phyloP scores from a whole-genome alignment of 202 grass and related monocot genomes.

The Hordeum pubiflorum region DNA sequence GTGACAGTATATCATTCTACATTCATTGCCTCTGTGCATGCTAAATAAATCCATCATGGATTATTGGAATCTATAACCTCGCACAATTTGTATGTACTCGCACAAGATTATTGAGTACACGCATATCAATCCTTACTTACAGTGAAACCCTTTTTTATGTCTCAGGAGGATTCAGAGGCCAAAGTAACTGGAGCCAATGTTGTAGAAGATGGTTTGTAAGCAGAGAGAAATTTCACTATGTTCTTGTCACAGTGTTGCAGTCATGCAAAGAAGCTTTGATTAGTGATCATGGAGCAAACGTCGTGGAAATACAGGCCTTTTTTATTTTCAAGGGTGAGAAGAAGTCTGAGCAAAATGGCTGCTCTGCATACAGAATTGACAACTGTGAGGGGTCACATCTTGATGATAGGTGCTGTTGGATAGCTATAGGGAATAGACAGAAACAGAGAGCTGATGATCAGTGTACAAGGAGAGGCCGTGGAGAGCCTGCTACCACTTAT shows the following conservation, averaged over 20 bases:
- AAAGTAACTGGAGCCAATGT: constrained; percentile 36
- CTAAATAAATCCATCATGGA: not conserved
- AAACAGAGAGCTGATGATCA: constrained; percentile 72
- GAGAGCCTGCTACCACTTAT: constrained; percentile 51
- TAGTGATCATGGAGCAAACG: constrained; percentile 40
- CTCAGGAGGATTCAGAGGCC: constrained; percentile 45
- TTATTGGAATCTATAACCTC: not conserved
- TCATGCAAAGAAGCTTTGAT: constrained; percentile 65
- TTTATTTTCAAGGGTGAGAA: constrained; percentile 61
- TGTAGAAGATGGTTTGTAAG: constrained; percentile 31
- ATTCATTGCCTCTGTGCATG: not conserved
- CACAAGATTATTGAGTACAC: too few relatives aligned
- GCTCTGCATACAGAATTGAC: constrained; percentile 41
- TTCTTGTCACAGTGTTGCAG: constrained; percentile 32
- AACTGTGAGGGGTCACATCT: constrained; percentile 45
- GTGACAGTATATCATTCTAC: not conserved
- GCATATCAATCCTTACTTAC: not conserved
- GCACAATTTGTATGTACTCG: not conserved
- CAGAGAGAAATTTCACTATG: constrained; percentile 46
- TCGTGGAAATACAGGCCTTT: constrained; percentile 48
- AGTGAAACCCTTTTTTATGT: not conserved
- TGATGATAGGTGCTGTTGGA: constrained; percentile 47
- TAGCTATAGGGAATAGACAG: not conserved
- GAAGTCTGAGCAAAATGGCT: constrained; percentile 45
- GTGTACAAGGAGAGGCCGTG: constrained; percentile 67